phyloP scores from a whole-genome alignment of 805 yeast genomes.

The Wickerhamiella galacta region DNA sequence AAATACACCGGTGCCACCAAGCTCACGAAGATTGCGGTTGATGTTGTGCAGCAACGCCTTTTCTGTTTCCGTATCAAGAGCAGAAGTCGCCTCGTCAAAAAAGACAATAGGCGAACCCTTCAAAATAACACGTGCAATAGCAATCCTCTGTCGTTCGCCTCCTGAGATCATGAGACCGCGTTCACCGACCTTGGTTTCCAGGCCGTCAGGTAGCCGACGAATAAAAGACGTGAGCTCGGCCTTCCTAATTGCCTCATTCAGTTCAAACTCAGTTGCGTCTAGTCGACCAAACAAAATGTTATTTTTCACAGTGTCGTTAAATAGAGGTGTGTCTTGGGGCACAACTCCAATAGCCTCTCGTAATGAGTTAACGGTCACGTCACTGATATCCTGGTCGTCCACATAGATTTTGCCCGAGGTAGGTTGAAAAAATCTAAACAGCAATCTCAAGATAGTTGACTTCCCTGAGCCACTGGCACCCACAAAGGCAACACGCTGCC shows the following conservation, averaged over 20 bases:
- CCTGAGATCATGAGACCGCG: conserved; percentile 97
- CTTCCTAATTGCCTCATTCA: conserved; percentile 40
- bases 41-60: conserved; percentile 67
- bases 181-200: conserved; percentile 82
- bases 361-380: conserved; percentile 57
- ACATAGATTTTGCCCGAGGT: conserved; percentile 57
- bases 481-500: conserved; percentile 80
- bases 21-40: conserved; percentile 40
- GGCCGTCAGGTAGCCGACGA: conserved; percentile 63
- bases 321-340: conserved; percentile 93
- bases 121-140: conserved; percentile 77
- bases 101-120: conserved; percentile 81
- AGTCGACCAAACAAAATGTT: conserved; percentile 77
- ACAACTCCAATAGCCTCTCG: conserved; percentile 74
- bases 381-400: conserved; percentile 76
- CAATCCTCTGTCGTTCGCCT: conserved; percentile 94
- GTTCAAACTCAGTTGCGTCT: conserved; percentile 56
- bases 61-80: conserved; percentile 92
- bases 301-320: conserved; percentile 77
- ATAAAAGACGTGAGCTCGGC: conserved; percentile 56
- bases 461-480: conserved; percentile 97
- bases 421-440: conserved; percentile 83
- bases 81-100: conserved; percentile 92
- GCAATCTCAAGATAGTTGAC: conserved; percentile 68
- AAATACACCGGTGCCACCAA: conserved; percentile 58